These are phyloP conservation scores for Thermothelomyces thermophilus DNA, from an alignment of 2,329 filamentous ascomycete genomes.

Conservation along the genomic window DNA sequence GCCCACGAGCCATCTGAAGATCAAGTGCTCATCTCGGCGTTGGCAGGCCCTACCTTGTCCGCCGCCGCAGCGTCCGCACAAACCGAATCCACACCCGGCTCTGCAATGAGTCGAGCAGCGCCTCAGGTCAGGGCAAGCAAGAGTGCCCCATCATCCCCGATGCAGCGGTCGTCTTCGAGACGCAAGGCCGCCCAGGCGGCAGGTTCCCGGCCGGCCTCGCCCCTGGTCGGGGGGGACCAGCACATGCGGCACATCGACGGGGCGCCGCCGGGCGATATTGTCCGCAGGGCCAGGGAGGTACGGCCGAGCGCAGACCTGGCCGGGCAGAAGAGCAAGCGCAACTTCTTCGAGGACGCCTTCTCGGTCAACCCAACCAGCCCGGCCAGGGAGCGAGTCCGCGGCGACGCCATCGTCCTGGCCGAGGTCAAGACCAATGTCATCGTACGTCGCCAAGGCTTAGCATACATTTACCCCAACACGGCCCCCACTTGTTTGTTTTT, in stretches of 20 bases:
- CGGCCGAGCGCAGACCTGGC: constrained; percentile 30
- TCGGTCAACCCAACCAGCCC: constrained; percentile 29
- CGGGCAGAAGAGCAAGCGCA: constrained; percentile 30
- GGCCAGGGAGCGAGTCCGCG: constrained; percentile 41
- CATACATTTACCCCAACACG: too few relatives aligned
- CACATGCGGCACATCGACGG: constrained; percentile 36
- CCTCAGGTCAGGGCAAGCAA: background rate
- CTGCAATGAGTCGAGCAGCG: background rate
- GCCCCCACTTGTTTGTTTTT: too few relatives aligned
- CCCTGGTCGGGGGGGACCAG: constrained; percentile 33
- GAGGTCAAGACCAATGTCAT: constrained; percentile 60
- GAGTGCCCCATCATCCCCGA: constrained; percentile 2
- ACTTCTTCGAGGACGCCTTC: constrained; percentile 43
- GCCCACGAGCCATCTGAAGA: too few relatives aligned
- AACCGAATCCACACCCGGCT: too few relatives aligned
- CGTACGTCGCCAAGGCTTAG: constrained; percentile 46
- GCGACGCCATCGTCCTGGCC: constrained; percentile 53
- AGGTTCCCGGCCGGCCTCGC: constrained; percentile 21
- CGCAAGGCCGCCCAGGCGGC: constrained; percentile 26
- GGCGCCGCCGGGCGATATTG: constrained; percentile 34
- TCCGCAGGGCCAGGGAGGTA: constrained; percentile 27
- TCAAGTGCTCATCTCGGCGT: too few relatives aligned
- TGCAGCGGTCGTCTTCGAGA: constrained; percentile 29
- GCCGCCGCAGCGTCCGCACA: too few relatives aligned
- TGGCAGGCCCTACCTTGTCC: too few relatives aligned